Percentiles rank a stretch among this genome's conserved stretches.
Evolutionary conservation across 2,329 filamentous ascomycete genomes (phyloP).

Genomic region (Pseudogymnoascus sp.): DNA sequence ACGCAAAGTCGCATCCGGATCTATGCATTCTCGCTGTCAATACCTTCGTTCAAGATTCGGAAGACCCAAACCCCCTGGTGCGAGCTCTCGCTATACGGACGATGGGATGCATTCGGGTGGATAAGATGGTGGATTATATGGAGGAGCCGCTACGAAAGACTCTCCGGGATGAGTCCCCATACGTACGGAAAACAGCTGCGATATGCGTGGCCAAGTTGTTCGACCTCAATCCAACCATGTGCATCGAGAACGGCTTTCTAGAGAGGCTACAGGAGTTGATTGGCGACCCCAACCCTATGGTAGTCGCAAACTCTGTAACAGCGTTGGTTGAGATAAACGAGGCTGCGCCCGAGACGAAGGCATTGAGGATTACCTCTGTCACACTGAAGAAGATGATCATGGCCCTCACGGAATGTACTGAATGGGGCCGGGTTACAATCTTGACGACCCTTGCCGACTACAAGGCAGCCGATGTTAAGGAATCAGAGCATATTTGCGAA

Average conservation of each 20-base stretch:
- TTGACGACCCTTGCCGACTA: constrained; percentile 85
- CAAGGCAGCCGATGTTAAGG: constrained; percentile 77
- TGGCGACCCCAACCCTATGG: constrained; percentile 96
- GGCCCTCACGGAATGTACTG: constrained; percentile 95
- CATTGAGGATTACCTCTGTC: constrained; percentile 70
- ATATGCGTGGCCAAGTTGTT: constrained; percentile 98
- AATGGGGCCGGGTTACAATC: constrained; percentile 95
- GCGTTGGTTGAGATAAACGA: constrained; percentile 88
- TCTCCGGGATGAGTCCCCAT: constrained; percentile 91
- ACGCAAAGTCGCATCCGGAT: constrained; percentile 97
- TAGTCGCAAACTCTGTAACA: constrained; percentile 94
- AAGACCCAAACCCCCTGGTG: constrained; percentile 95
- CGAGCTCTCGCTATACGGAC: constrained; percentile 91
- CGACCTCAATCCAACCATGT: constrained; percentile 85
- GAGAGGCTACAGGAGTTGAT: constrained; percentile 93
- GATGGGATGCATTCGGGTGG: constrained; percentile 96
- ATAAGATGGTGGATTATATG: constrained; percentile 99
- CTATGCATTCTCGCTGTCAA: constrained; percentile 98
- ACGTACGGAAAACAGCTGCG: constrained; percentile 95
- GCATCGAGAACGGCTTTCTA: constrained; percentile 92
- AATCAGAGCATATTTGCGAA: constrained; percentile 97
- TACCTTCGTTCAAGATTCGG: constrained; percentile 97
- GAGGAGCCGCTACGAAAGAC: constrained; percentile 96
- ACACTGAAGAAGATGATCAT: constrained; percentile 93
- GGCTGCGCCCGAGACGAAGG: constrained; percentile 80